Evolutionary conservation across 257 asterid species (phyloP), one percentile per base, ranked within the genome.

Genomic region (Lantana camara): DNA sequence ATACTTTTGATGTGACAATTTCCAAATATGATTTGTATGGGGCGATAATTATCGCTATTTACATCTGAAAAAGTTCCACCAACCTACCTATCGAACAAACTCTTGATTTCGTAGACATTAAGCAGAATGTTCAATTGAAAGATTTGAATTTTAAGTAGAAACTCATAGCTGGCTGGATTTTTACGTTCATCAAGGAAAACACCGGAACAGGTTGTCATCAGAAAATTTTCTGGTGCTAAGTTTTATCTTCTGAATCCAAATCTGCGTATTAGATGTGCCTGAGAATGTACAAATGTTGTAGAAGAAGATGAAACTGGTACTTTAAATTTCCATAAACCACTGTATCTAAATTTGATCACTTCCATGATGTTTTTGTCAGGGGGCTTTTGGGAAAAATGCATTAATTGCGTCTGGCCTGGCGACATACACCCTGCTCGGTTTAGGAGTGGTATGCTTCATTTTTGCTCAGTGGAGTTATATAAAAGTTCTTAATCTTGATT

Each of bases 381-480:
- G 89, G 45, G 85, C 89, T 56, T 87, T 79, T 53, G 91, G 91
- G 10, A 87, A 84, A 79, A 77, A 53, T 56, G 82, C 89, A 15
- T 69, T 84, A 24, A 13, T 73, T 62, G 82, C 80, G 47, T 80
- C 81, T 73, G 92, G 95, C 23, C 69, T 87, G 71, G 82, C 84
- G 42, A 87, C 92, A 14, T 84, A 87, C 75, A 57, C 89, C 21
- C 53, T 87, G 67, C 79, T 87, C 41, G 95, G 95, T 38, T 64
- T 87, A 55, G 95, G 95, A 59, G 85, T 78, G 95, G 95, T 84
- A 81, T 57, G 80, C 57, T 62, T 66, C 24, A 4, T 69, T 56
- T 34, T 49, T 16, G 15, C 68, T 51, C 34, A 30, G 27, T 57
- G 38, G 51, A 27, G 32, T 27, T 2, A n/a, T 27, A n/a, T 15